A percentile compares a stretch with the other conserved stretches of the same genome.
phyloP scores from a whole-genome alignment of 371 early-diverging fungal genomes.

The Rhizopus stolonifer region DNA sequence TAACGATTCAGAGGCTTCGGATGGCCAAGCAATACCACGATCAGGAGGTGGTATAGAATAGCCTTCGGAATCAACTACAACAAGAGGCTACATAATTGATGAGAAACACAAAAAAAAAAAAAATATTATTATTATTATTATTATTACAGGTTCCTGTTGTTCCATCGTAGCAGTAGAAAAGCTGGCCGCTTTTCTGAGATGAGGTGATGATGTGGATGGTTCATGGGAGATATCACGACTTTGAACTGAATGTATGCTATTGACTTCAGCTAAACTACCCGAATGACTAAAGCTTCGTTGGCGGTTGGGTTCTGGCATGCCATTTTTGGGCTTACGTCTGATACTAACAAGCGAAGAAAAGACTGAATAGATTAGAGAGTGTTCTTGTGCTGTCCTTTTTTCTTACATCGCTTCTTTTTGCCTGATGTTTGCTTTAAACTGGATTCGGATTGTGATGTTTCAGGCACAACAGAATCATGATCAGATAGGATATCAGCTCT shows the following conservation, averaged over 20 bases:
- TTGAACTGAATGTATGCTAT: slow-evolving; percentile 7
- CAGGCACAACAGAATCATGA: slow-evolving; percentile 14
- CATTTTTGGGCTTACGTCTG: slow-evolving; percentile 35
- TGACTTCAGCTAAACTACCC: slow-evolving; percentile 14
- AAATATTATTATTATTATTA: not conserved
- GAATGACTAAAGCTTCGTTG: slow-evolving; percentile 17
- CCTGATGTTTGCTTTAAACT: slow-evolving; percentile 11
- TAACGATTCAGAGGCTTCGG: slow-evolving; percentile 14
- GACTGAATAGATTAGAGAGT: slow-evolving; percentile 11
- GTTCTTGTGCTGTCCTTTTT: not conserved
- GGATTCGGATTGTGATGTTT: slow-evolving; percentile 18
- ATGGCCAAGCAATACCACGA: slow-evolving; percentile 3
- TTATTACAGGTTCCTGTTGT: slow-evolving; percentile 15
- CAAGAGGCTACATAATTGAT: slow-evolving; percentile 4
- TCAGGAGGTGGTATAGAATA: slow-evolving; percentile 19
- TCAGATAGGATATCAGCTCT: not conserved
- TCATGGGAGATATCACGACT: not conserved
- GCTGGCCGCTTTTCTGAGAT: not conserved
- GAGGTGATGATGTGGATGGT: not conserved
- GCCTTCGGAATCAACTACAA: slow-evolving; percentile 21
- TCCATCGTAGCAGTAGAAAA: slow-evolving; percentile 14
- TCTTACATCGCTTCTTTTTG: slow-evolving; percentile 12
- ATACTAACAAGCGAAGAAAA: slow-evolving; percentile 35
- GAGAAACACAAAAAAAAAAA: too few species aligned
- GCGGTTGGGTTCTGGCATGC: slow-evolving; percentile 4